Evolutionary conservation across 352 stramenopile genomes (phyloP), one percentile per base, ranked within the genome.

Genomic region (Phytophthora palmivora): DNA sequence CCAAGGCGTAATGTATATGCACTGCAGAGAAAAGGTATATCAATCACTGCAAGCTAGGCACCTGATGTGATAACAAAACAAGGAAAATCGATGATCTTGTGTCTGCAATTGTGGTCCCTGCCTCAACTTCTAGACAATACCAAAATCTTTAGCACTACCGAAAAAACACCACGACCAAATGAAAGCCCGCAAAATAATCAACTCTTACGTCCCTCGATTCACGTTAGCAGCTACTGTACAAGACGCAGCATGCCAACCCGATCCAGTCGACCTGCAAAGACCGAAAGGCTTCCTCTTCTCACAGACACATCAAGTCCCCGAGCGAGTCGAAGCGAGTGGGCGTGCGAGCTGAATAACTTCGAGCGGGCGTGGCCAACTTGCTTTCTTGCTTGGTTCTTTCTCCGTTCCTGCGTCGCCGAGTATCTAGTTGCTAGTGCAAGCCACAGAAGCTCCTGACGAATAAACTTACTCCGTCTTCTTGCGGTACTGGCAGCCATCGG

Each of bases 401-500:
- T 69, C 46, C 58, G 47, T 65, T 16, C 57, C 50, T 72, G 47
- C 41, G 63, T 72, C 53, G 63, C 70, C 58, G 50, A 72, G 51
- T 73, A 46, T 76, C 67, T 70, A 69, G 51, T 68, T 63, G 45
- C 49, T 28, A n/a, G n/a, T n/a, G n/a, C n/a, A n/a, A n/a, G n/a
- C n/a, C n/a, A n/a, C n/a, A n/a, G 24, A 28, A 58, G 47, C 58
- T 60, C 42, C 50, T 57, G 41, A 72, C 48, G 46, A 66, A 67
- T 73, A 67, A 66, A 72, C 71, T 98, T 99, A 98, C 79, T 99
- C 97, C 64, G 98, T 97, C 89, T 99, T 99, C 89, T 98, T 99
- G 88, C 97, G 92, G 96, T 99, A 99, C 72, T 97, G 97, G 94
- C 97, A 99, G 87, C 97, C 97, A 80, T 99, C 97, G 45, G 97